phyloP scores from a whole-genome alignment of 805 yeast genomes.

The Sugiyamaella valdiviana region DNA sequence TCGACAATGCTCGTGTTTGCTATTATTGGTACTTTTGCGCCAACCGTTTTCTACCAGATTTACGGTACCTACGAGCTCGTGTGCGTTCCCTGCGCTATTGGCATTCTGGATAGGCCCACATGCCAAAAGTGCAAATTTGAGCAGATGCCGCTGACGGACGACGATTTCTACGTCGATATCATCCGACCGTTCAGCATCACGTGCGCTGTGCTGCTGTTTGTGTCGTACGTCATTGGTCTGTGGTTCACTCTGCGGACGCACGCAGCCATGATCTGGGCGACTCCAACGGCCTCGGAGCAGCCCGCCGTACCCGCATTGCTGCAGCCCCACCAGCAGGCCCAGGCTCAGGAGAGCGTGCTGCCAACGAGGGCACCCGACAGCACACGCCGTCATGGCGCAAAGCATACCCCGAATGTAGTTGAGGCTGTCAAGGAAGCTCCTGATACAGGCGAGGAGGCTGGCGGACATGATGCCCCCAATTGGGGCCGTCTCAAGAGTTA shows the following conservation, averaged over 20 bases:
- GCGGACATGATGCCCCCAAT: slow-evolving; percentile 94
- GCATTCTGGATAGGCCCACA: slow-evolving; percentile 9
- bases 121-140: slow-evolving; percentile 70
- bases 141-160: slow-evolving; percentile 62
- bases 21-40: slow-evolving; percentile 84
- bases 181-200: slow-evolving; percentile 75
- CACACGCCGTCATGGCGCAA: slow-evolving; percentile 1
- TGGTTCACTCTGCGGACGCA: slow-evolving; percentile 93
- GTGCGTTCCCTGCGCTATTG: slow-evolving; percentile 51
- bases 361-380: slow-evolving; percentile 5
- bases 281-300: slow-evolving; percentile 43
- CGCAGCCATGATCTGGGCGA: slow-evolving; percentile 93
- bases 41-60: slow-evolving; percentile 82
- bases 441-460: slow-evolving; percentile 26
- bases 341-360: slow-evolving; percentile 3
- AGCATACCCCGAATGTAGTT: slow-evolving; percentile 2
- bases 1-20: slow-evolving; percentile 93
- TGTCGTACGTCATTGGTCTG: slow-evolving; percentile 82
- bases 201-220: slow-evolving; percentile 73
- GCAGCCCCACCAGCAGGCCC: slow-evolving; percentile 3
- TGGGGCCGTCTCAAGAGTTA: slow-evolving; percentile 88
- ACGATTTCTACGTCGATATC: slow-evolving; percentile 63
- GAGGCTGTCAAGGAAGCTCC: slow-evolving; percentile 4
- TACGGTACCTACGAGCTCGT: slow-evolving; percentile 79
- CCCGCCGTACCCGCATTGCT: slow-evolving; percentile 7